These are phyloP conservation scores for Pogostemon cablin DNA, from an alignment of 257 asterid genomes.

Conservation along the genomic window DNA sequence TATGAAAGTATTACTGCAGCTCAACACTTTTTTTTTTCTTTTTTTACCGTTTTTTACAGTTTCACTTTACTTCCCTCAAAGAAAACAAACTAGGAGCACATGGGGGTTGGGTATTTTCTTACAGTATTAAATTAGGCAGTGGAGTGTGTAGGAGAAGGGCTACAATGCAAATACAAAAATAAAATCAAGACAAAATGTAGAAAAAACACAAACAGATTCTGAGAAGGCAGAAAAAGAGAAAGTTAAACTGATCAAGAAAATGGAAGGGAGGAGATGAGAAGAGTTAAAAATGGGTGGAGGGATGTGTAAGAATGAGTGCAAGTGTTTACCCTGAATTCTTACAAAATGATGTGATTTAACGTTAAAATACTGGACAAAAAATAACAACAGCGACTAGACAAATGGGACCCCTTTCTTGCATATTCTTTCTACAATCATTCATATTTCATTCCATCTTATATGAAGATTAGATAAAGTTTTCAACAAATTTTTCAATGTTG, in stretches of 20 bases:
- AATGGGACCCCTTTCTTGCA: constrained; percentile 35
- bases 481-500: no score
- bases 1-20: constrained; percentile 18
- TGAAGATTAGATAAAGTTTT: no score
- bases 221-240: no score
- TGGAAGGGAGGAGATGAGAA: no score
- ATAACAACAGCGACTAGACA: constrained; percentile 53
- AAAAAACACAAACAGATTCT: not conserved
- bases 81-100: not conserved
- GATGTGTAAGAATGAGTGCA: not conserved
- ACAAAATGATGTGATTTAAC: constrained; percentile 48
- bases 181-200: no score
- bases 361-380: constrained; percentile 33
- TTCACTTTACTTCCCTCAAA: not conserved
- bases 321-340: no score
- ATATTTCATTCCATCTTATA: no score
- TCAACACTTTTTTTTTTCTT: not conserved
- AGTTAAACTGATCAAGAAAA: no score
- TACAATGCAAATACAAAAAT: no score
- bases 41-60: constrained; percentile 23
- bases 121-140: not conserved
- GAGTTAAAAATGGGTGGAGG: no score
- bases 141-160: no score
- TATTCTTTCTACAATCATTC: not conserved
- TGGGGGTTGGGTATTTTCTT: constrained; percentile 24